These are phyloP conservation scores for Calonectria montana DNA, from an alignment of 2,329 filamentous ascomycete species.

Conservation along the genomic window DNA sequence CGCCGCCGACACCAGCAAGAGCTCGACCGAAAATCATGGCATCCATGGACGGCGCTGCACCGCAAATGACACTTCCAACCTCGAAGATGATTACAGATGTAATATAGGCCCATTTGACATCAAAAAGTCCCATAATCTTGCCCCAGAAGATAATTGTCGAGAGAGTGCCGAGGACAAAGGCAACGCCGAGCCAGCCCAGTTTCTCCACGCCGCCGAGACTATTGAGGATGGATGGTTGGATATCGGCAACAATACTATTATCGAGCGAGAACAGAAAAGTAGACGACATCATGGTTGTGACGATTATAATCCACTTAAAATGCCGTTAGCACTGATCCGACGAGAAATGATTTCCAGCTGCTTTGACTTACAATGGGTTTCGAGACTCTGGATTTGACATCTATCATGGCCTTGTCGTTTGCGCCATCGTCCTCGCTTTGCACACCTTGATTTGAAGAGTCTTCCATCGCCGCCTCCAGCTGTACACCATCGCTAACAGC, in stretches of 20 bases:
- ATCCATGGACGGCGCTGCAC: constrained; percentile 53
- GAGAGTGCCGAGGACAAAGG: not conserved
- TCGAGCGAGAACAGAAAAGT: not conserved
- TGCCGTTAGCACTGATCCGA: not conserved
- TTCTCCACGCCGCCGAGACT: not conserved
- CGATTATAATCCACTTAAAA: not conserved
- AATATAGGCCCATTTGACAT: not conserved
- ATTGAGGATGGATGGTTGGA: not conserved
- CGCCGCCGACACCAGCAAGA: constrained; percentile 54
- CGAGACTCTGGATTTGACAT: not conserved
- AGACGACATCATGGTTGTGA: not conserved
- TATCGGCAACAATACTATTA: not conserved
- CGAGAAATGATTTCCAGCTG: not conserved
- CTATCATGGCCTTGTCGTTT: not conserved
- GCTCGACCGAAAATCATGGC: constrained; percentile 57
- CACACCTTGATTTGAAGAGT: too few species aligned
- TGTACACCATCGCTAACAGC: not conserved
- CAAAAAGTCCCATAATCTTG: not conserved
- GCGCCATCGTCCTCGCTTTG: not conserved
- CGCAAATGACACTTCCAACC: constrained; percentile 49
- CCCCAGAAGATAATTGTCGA: not conserved
- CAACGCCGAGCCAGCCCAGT: not conserved
- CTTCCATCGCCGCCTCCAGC: not conserved
- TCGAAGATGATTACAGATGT: constrained; percentile 32
- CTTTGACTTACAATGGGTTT: not conserved